A percentile compares a stretch with the other conserved stretches of the same genome.
Evolutionary conservation across 2,329 filamentous ascomycete genomes (phyloP).

Genomic region (Colletotrichum plurivorum): DNA sequence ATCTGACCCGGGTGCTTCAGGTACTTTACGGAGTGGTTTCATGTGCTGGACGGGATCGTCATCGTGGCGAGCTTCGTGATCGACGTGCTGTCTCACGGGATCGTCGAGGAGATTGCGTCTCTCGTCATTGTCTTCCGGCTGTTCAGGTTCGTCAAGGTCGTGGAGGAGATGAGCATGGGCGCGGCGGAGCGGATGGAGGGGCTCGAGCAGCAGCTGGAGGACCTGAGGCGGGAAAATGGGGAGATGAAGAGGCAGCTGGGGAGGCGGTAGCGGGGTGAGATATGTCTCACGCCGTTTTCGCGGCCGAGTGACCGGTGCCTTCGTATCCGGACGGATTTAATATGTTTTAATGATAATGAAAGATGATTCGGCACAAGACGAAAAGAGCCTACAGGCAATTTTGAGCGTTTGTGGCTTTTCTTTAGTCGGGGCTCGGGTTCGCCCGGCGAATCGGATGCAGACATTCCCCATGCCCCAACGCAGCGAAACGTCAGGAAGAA

Average conservation of each 20-base stretch:
- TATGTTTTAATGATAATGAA: constrained; percentile 25
- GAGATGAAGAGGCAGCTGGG: constrained; percentile 46
- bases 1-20: constrained; percentile 50
- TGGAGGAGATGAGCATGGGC: constrained; percentile 76
- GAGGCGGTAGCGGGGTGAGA: constrained; percentile 8
- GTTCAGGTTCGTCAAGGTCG: constrained; percentile 79
- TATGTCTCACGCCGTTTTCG: constrained; percentile 5
- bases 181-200: constrained; percentile 74
- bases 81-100: constrained; percentile 72
- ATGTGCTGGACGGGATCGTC: constrained; percentile 74
- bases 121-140: constrained; percentile 77
- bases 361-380: constrained; percentile 8
- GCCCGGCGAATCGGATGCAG: constrained; percentile 4
- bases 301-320: not conserved
- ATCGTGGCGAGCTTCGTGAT: constrained; percentile 74
- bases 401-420: constrained; percentile 24
- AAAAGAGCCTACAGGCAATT: not conserved
- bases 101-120: constrained; percentile 74
- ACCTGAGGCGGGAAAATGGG: constrained; percentile 64
- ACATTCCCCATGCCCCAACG: not conserved
- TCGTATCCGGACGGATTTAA: not conserved
- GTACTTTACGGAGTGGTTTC: constrained; percentile 72
- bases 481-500: not conserved
- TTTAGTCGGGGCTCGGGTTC: not conserved
- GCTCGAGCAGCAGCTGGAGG: constrained; percentile 65